Conservation (phyloP, 495 filamentous ascomycete species). For the Podospora pseudocomata region DNA sequence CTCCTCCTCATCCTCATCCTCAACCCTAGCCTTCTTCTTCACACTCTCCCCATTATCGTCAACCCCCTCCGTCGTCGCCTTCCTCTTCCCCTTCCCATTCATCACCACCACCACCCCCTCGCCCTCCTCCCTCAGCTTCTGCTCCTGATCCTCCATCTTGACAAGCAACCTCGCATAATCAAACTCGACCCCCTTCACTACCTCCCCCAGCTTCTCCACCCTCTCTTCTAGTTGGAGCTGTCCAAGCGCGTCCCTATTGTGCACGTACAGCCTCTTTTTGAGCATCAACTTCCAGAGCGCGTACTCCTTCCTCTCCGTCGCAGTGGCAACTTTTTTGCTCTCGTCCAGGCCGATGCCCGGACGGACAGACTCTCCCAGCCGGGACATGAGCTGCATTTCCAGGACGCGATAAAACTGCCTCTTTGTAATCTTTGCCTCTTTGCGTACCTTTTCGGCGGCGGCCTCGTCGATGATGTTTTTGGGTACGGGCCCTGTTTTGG, state of each 20-base stretch:
- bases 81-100: neutral
- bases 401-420: slow-evolving; percentile 85
- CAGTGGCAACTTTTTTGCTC: slow-evolving; percentile 21
- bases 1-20: slow-evolving; percentile 20
- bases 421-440: slow-evolving; percentile 68
- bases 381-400: slow-evolving; percentile 83
- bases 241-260: slow-evolving; percentile 69
- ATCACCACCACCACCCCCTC: neutral
- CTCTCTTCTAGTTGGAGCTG: slow-evolving; percentile 76
- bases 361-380: slow-evolving; percentile 61
- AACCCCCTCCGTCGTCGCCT: neutral
- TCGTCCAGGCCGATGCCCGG: slow-evolving; percentile 33
- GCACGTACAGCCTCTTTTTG: slow-evolving; percentile 76
- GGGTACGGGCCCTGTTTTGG: slow-evolving; percentile 50
- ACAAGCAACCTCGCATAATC: slow-evolving; percentile 71
- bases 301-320: slow-evolving; percentile 50
- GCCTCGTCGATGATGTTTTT: slow-evolving; percentile 56
- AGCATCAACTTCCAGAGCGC: slow-evolving; percentile 79
- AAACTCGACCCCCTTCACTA: slow-evolving; percentile 69
- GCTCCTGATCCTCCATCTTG: slow-evolving; percentile 30
- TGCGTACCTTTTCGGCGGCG: slow-evolving; percentile 58
- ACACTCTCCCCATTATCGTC: neutral
- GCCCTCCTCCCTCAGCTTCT: slow-evolving; percentile 8
- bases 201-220: slow-evolving; percentile 76
- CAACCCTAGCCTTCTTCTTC: slow-evolving; percentile 38